Evolutionary conservation across 2,329 filamentous ascomycete species (phyloP).

Genomic region (Diaporthe velutina): DNA sequence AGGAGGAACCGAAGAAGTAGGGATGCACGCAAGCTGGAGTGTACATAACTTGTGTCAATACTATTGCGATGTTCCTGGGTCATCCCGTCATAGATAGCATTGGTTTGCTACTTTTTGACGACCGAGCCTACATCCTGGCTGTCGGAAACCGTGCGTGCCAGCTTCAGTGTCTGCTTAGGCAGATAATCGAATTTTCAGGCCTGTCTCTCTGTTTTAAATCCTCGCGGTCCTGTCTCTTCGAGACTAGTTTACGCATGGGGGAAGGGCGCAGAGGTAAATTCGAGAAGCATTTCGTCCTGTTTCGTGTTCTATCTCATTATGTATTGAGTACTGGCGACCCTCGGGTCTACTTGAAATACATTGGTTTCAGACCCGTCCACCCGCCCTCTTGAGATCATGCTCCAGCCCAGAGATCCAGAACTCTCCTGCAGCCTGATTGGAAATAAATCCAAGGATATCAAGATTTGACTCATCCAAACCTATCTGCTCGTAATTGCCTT

Average conservation of each 20-base stretch:
- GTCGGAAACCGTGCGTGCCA: not conserved
- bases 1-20: slow-evolving; percentile 94
- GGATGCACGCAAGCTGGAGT: slow-evolving; percentile 38
- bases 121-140: too few species aligned
- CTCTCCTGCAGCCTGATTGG: not conserved
- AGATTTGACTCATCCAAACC: not conserved
- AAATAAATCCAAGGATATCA: not conserved
- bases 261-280: too few species aligned
- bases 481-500: not conserved
- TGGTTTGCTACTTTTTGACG: not conserved
- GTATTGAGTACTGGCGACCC: not conserved
- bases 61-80: slow-evolving; percentile 17
- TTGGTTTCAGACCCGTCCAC: not conserved
- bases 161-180: not conserved
- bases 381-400: not conserved
- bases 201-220: not conserved
- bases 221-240: not conserved
- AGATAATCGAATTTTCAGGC: not conserved
- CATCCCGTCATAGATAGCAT: not conserved
- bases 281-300: not conserved
- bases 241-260: too few species aligned
- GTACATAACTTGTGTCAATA: slow-evolving; percentile 48
- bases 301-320: not conserved
- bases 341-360: not conserved
- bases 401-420: not conserved